These are phyloP conservation scores for Penicillium sp. DNA, from an alignment of 2,329 filamentous ascomycete genomes.

Conservation along the genomic window DNA sequence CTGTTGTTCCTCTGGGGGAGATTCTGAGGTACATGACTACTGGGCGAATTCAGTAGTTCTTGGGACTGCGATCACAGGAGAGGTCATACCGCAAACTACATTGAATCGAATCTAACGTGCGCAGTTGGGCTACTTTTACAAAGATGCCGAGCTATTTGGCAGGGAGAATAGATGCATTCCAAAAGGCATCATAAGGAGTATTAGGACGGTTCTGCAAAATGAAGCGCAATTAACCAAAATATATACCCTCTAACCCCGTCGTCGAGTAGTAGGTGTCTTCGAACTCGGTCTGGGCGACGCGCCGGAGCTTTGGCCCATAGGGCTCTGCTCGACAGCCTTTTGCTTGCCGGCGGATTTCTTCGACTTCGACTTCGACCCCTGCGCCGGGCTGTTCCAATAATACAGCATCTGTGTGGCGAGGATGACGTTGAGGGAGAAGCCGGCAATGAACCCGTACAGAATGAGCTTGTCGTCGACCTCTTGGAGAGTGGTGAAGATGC, in stretches of 20 bases:
- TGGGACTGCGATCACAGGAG: neutral
- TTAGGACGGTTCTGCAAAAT: conserved; percentile 9
- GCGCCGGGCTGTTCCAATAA: conserved; percentile 73
- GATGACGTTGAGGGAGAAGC: conserved; percentile 82
- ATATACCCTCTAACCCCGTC: conserved; percentile 44
- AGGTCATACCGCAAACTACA: neutral
- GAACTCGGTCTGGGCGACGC: conserved; percentile 39
- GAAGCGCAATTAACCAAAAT: conserved; percentile 6
- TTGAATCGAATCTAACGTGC: neutral
- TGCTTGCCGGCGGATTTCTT: conserved; percentile 33
- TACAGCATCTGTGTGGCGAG: conserved; percentile 87
- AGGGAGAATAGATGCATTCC: conserved; percentile 3
- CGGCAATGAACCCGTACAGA: conserved; percentile 87
- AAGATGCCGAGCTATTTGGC: too few relatives aligned
- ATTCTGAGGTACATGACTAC: conserved; percentile 51
- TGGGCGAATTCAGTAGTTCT: conserved; percentile 29
- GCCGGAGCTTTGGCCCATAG: conserved; percentile 37
- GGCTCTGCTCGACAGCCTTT: conserved; percentile 23
- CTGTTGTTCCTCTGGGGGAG: conserved; percentile 42
- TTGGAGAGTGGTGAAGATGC: conserved; percentile 96
- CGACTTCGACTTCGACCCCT: conserved; percentile 3
- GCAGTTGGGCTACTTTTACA: too few relatives aligned
- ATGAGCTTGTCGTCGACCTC: conserved; percentile 97
- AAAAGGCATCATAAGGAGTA: conserved; percentile 14
- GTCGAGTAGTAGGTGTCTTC: conserved; percentile 53